These are phyloP conservation scores for Mucor racemosus DNA, from an alignment of 371 early-diverging fungal species.

Conservation along the genomic window DNA sequence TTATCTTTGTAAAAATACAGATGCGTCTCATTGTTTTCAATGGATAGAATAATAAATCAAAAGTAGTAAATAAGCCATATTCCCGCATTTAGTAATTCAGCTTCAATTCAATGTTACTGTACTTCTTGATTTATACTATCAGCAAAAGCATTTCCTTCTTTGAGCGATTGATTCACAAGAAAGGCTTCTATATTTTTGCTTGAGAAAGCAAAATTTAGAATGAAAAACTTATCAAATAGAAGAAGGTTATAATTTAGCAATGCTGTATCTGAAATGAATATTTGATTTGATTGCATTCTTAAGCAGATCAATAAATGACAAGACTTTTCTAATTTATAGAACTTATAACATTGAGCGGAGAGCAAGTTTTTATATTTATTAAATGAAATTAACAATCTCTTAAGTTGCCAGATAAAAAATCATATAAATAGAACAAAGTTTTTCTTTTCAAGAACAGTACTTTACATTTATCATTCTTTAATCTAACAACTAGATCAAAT, in stretches of 20 bases:
- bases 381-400: background rate
- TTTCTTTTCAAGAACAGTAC: background rate
- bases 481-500: background rate
- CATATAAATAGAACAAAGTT: background rate
- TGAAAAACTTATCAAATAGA: background rate
- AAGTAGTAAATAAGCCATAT: background rate
- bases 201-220: background rate
- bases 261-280: background rate
- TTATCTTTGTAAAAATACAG: background rate
- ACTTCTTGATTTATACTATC: background rate
- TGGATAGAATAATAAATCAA: no score
- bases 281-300: no score
- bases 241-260: background rate
- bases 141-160: background rate
- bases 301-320: background rate
- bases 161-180: background rate
- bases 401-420: background rate
- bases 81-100: background rate
- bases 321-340: background rate
- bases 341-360: background rate
- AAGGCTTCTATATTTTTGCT: background rate
- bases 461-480: background rate
- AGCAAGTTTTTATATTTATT: background rate
- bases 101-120: background rate
- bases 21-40: background rate